These are phyloP conservation scores for Fusarium sp. DNA, from an alignment of 2,329 filamentous ascomycete genomes.

Conservation along the genomic window DNA sequence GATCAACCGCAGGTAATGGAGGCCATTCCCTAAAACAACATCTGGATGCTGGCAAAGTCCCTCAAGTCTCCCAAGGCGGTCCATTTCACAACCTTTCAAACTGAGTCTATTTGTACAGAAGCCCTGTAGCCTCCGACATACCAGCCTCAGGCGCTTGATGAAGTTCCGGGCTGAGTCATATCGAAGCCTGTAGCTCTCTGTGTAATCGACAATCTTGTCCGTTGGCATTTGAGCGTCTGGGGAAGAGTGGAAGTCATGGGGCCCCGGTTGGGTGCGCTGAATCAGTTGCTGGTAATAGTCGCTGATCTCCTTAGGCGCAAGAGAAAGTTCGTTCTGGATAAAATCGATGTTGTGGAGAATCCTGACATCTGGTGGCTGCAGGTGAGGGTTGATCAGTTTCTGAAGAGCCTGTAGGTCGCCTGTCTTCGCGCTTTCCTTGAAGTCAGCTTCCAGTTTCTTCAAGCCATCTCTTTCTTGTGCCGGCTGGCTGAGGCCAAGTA, in stretches of 20 bases:
- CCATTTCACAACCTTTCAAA: not conserved
- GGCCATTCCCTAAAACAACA: conserved; percentile 16
- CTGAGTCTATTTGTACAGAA: not conserved
- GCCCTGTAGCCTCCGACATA: conserved; percentile 6
- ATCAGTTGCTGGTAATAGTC: not conserved
- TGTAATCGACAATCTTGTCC: conserved; percentile 13
- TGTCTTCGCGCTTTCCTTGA: not conserved
- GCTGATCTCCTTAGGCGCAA: not conserved
- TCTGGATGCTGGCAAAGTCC: not conserved
- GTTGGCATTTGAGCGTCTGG: not conserved
- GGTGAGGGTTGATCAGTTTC: not conserved
- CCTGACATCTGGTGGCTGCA: not conserved
- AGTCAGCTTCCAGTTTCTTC: not conserved
- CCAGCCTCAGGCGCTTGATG: conserved; percentile 11
- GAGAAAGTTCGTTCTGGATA: not conserved
- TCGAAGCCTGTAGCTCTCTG: conserved; percentile 3
- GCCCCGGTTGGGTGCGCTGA: not conserved
- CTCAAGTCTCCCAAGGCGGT: not conserved
- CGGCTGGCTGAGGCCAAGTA: not conserved
- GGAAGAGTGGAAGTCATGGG: not conserved
- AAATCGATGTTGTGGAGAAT: not conserved
- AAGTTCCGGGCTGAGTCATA: conserved; percentile 16
- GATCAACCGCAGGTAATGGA: conserved; percentile 3
- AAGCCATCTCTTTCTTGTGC: not conserved
- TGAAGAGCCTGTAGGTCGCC: not conserved